A percentile compares a stretch with the other conserved stretches of the same genome.
phyloP scores from a whole-genome alignment of 2,329 filamentous ascomycete species.

The Fusarium siculi region DNA sequence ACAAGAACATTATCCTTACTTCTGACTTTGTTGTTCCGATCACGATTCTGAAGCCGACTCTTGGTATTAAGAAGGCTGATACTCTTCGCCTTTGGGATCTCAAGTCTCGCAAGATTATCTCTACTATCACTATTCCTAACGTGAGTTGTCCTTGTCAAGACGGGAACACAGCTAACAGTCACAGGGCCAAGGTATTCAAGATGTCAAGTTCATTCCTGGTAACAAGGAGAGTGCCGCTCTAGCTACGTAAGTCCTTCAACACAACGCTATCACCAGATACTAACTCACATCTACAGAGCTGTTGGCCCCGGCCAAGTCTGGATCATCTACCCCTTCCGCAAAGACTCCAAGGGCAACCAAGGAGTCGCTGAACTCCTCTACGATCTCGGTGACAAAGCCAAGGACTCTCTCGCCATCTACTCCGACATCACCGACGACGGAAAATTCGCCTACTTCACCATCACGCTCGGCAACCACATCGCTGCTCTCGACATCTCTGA shows the following conservation, averaged over 20 bases:
- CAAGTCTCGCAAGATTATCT: constrained; percentile 63
- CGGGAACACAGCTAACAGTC: background rate
- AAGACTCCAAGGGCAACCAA: constrained; percentile 63
- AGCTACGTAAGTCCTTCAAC: constrained; percentile 55
- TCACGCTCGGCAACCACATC: constrained; percentile 71
- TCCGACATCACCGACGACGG: constrained; percentile 69
- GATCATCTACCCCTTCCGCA: constrained; percentile 72
- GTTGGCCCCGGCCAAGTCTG: constrained; percentile 70
- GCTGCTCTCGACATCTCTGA: constrained; percentile 52
- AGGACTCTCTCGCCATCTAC: constrained; percentile 68
- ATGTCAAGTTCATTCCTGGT: constrained; percentile 73
- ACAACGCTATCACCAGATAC: no score
- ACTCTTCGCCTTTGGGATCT: constrained; percentile 71
- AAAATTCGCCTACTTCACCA: constrained; percentile 67
- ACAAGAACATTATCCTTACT: constrained; percentile 67
- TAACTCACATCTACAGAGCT: constrained; percentile 48
- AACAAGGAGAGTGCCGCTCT: constrained; percentile 68
- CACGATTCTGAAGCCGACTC: constrained; percentile 68
- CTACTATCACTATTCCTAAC: constrained; percentile 69
- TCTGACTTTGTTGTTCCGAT: constrained; percentile 72
- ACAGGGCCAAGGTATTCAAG: constrained; percentile 68
- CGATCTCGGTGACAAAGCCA: constrained; percentile 66
- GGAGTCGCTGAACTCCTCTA: constrained; percentile 68
- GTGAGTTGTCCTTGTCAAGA: constrained; percentile 45
- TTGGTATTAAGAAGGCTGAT: constrained; percentile 64